phyloP scores from a whole-genome alignment of 2,329 filamentous ascomycete genomes.

The Lachnellula arida region DNA sequence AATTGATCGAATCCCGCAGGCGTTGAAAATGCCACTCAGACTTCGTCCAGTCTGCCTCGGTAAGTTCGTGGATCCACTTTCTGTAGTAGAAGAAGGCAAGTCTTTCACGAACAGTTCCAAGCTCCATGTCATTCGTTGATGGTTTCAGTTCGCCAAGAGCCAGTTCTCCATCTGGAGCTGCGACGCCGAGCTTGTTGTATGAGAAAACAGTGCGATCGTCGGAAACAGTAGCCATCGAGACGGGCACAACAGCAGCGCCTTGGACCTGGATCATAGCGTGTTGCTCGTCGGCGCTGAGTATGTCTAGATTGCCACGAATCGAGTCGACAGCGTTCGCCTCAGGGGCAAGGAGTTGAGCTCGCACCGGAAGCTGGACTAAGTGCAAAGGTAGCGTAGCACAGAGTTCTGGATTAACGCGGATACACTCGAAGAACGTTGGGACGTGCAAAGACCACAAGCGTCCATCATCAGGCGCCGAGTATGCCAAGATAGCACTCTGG shows the following conservation, averaged over 20 bases:
- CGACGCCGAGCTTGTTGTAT: conserved; percentile 14
- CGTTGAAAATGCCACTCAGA: conserved; percentile 7
- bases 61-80: conserved; percentile 6
- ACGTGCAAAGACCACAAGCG: conserved; percentile 19
- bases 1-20: conserved; percentile 5
- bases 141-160: conserved; percentile 10
- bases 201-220: conserved; percentile 23
- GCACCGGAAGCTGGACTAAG: background rate
- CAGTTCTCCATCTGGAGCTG: conserved; percentile 14
- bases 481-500: conserved; percentile 41
- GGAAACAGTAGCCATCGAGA: conserved; percentile 16
- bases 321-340: conserved; percentile 6
- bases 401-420: conserved; percentile 20
- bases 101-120: conserved; percentile 12
- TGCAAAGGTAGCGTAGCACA: background rate
- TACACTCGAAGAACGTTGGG: conserved; percentile 17
- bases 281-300: conserved; percentile 3
- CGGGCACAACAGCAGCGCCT: conserved; percentile 16
- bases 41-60: conserved; percentile 7
- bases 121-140: conserved; percentile 8
- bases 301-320: conserved; percentile 2
- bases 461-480: conserved; percentile 17
- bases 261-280: conserved; percentile 22
- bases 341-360: conserved; percentile 3
- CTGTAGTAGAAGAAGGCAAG: conserved; percentile 10